Evolutionary conservation across 257 asterid genomes (phyloP), one percentile per base, ranked within the genome.

Genomic region (Phtheirospermum japonicum): DNA sequence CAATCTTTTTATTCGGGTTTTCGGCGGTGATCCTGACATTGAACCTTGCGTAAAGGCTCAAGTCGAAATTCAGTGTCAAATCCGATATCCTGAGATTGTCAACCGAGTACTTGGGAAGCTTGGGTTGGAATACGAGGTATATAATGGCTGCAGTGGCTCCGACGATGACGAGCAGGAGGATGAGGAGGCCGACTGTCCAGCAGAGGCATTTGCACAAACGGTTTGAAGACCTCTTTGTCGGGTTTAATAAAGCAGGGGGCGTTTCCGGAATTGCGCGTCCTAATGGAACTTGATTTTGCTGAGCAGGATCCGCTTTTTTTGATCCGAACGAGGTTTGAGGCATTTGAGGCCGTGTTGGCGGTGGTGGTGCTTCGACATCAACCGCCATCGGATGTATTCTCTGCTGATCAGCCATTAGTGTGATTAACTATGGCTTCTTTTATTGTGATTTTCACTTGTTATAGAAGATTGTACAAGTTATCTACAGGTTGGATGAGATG

Each of bases 1-100:
- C 96, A 20, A 91, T 88, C 77, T 82, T 88, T 55, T 85, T 77
- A 71, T 91, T 91, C 1, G 95, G 96, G 71, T 88, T 91, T 2
- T 67, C 76, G 1, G 96, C 80, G 4, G 85, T 88, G 83, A 91
- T 78, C 82, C 80, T 77, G 48, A 85, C 87, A 59, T 82, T 74
- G 79, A 91, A 88, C 66, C 70, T 82, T 0, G 89, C 87, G 11
- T 84, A 80, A 31, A 88, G 96, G 76, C 84, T 85, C 73, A 82
- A 28, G 77, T 90, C 96, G 9, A 82, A 76, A 52, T 88, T 85
- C 10, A 88, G 88, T 0, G 89, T 78, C 73, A 88, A 68, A 49
- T 83, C 94, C 4, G 95, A 77, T 71, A 88, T 87, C 45, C 81
- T 80, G 71, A 91, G 95, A 70, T 82, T 79, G 79, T 85, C 87